Evolutionary conservation across 352 stramenopile genomes (phyloP).

Genomic region (Thraustochytrium sp.): DNA sequence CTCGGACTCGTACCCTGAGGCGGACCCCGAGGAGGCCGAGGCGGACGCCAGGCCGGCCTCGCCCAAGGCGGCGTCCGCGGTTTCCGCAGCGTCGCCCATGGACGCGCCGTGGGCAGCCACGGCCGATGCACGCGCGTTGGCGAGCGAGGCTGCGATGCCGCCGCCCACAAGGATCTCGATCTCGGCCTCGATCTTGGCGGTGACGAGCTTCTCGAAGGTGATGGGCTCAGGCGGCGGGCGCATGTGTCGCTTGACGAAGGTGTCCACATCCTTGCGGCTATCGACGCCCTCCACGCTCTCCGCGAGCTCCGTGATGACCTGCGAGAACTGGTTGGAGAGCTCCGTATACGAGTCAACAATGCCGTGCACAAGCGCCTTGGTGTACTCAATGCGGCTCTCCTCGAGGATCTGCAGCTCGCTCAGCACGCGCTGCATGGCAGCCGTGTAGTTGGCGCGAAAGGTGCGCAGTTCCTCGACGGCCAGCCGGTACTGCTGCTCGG

Average conservation of each 20-base stretch:
- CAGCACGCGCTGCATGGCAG: slow-evolving; percentile 4
- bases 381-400: slow-evolving; percentile 32
- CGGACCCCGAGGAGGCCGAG: too few relatives aligned
- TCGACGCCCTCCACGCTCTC: not conserved
- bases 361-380: slow-evolving; percentile 19
- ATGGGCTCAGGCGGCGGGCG: not conserved
- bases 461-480: slow-evolving; percentile 13
- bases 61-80: too few relatives aligned
- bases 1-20: too few relatives aligned
- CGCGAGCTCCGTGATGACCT: not conserved
- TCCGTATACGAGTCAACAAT: slow-evolving; percentile 33
- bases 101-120: too few relatives aligned
- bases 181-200: slow-evolving; percentile 28
- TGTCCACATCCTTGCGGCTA: not conserved
- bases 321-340: slow-evolving; percentile 17
- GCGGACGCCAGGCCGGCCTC: too few relatives aligned
- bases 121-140: too few relatives aligned
- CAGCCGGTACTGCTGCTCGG: slow-evolving; percentile 29
- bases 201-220: slow-evolving; percentile 4
- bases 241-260: not conserved
- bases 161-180: slow-evolving; percentile 15
- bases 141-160: not conserved
- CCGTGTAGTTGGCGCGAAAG: not conserved
- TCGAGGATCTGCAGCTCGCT: slow-evolving; percentile 11
- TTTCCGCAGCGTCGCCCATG: too few relatives aligned